A percentile compares a stretch with the other conserved stretches of the same genome.
Conservation (phyloP, 1,284 basidiomycete genomes). For the Cystobasidium slooffiae region DNA sequence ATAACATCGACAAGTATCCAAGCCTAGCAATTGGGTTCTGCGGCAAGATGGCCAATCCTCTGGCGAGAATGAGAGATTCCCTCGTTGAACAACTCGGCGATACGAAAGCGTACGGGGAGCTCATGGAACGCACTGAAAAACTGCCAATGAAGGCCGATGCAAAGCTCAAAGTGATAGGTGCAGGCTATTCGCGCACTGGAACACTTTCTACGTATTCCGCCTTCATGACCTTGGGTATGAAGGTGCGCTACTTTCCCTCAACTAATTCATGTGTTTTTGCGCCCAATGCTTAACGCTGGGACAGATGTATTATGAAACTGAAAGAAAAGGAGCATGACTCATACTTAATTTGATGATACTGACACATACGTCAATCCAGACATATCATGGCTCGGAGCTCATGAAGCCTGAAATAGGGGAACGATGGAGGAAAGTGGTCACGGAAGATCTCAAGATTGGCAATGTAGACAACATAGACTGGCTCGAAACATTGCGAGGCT, state of each 20-base stretch:
- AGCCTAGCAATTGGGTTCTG: no score
- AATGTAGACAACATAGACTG: neutral
- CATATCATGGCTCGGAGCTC: constrained; percentile 2
- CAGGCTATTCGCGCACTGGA: neutral
- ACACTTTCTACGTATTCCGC: neutral
- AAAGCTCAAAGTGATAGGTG: neutral
- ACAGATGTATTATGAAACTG: no score
- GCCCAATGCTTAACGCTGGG: no score
- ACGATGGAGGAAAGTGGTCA: neutral
- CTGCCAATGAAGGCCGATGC: neutral
- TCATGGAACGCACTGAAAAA: neutral
- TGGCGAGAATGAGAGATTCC: no score
- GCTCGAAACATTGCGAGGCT: neutral
- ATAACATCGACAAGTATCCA: no score
- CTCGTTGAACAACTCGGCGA: neutral
- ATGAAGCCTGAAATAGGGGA: neutral
- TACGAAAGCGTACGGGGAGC: neutral
- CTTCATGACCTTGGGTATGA: neutral
- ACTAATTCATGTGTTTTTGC: no score
- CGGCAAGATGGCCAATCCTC: no score
- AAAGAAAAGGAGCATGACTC: neutral
- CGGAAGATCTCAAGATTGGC: neutral
- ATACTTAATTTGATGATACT: neutral
- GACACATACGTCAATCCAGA: neutral
- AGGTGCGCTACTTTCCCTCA: neutral